Base-by-base conservation (phyloP, 306 rosid species). In the Cucumis cinereus region DNA sequence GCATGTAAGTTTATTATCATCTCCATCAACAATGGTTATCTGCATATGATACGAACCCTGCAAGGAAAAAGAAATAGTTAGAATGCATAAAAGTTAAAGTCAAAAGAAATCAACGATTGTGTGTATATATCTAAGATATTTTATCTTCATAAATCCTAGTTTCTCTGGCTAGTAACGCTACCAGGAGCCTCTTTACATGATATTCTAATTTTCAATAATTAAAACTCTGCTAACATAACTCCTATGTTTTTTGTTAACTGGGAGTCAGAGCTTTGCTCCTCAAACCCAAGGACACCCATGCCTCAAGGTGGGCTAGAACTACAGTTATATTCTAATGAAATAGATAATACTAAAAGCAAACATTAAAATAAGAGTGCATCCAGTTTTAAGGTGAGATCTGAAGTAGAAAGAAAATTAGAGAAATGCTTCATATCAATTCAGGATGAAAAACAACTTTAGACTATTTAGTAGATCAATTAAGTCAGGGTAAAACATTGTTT, bases 31-130 rank as follows among this genome's bases (percentile, higher is more conserved):
- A 83, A 93, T 77, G 81, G 50, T 89, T 97, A 93, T 89, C 81
- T 74, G 90, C 77, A 93, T 81, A 47, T 88, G 50, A 87, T 91
- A 91, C 0, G 96, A 81, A 58, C 97, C 96, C 96, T 91, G 91
- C 80, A 86, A 16, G 58, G 50, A 70, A 26, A 24, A 71, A 14
- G 43, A 49, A 49, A 24, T 71, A 71, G 40, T 70, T 70, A 47
- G 75, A 70, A 45, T 47, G 40, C 58, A 45, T 69, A 23, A 69
- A 24, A 23, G 14, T 71, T 26, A 8, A 73, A 53, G 47, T 16
- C 10, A 50, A 49, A 49, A 26, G 8, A 23, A 47, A 24, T 22
- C 7, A 28, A 45, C 8, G 13, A 49, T 70, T 40, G 55, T 41
- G 57, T 41, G 57, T 13, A 15, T 70, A 47, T 2, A 24, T 22